A percentile compares a stretch with the other conserved stretches of the same genome.
These are phyloP conservation scores for Aspergillus mulundensis DNA, from an alignment of 495 filamentous ascomycete genomes.

Conservation along the genomic window DNA sequence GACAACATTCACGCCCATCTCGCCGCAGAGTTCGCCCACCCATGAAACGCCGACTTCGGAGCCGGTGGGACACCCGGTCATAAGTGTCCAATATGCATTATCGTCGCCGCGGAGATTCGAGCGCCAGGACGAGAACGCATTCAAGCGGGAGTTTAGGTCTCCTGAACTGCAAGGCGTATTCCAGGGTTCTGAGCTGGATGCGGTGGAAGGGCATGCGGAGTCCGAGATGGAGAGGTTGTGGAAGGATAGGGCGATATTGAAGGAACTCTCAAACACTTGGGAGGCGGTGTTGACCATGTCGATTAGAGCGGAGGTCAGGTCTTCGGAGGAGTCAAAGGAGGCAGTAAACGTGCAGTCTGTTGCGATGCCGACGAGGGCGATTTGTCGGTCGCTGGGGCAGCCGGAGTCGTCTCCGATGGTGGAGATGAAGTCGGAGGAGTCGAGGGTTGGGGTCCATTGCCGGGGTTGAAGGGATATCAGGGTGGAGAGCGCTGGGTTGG, in stretches of 20 bases:
- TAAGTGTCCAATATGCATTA: constrained; percentile 85
- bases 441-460: constrained; percentile 10
- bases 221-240: constrained; percentile 73
- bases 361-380: constrained; percentile 84
- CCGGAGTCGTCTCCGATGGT: constrained; percentile 72
- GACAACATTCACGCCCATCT: constrained; percentile 79
- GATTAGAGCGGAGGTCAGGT: constrained; percentile 63
- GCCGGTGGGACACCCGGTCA: constrained; percentile 75
- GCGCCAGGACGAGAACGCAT: constrained; percentile 76
- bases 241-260: constrained; percentile 84
- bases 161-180: constrained; percentile 61
- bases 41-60: constrained; percentile 81
- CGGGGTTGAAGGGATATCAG: constrained; percentile 61
- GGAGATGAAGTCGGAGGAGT: constrained; percentile 3
- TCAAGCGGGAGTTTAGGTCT: constrained; percentile 68
- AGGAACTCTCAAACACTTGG: constrained; percentile 72
- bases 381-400: constrained; percentile 73
- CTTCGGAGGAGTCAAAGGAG: constrained; percentile 56
- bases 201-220: constrained; percentile 57
- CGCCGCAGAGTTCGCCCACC: constrained; percentile 77
- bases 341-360: constrained; percentile 81
- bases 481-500: too few relatives aligned
- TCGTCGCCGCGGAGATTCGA: constrained; percentile 54
- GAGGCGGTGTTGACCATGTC: constrained; percentile 77
- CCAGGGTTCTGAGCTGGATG: constrained; percentile 62